Base-by-base conservation (phyloP, 73 alveolate genomes). In the Paramecium bursaria region DNA sequence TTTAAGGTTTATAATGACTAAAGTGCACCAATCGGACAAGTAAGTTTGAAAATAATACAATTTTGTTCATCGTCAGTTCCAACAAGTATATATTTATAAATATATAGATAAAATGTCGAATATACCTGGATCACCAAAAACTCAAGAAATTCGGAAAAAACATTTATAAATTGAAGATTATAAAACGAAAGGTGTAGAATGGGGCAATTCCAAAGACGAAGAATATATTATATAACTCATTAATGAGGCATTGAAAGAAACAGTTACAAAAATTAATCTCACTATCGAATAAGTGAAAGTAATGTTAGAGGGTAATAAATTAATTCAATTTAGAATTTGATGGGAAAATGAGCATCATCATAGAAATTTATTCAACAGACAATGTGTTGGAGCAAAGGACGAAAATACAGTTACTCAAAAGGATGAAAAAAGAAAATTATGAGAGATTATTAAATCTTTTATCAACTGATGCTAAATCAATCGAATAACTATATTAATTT, bases 51-150 rank as follows among this genome's bases (percentile, higher is more conserved):
- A 67, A 67, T 67, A 15, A 67, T 67, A 21, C 23, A 67, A 35
- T 67, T 67, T 67, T 67, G 82, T 67, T 67, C 82, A 11, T 67
- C 82, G 10, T 39, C 60, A 3, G 55, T 67, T 31, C 82, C 82
- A n/a, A 39, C 82, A 35, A 67, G 76, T 57, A 57, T 6, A n/a
- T 14, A 57, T 10, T 27, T 10, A 27, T 23, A 10, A 13, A 57
- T 23, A 30, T 27, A 21, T 13, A 57, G 76, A 67, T 67, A 67
- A 67, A 67, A 39, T 47, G 44, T 67, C 82, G 0, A 67, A 67
- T 19, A 67, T 67, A 10, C 82, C 82, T 31, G 82, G 82, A 9
- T 67, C 82, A 67, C 82, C 82, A 35, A 67, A 42, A 25, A 35
- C 82, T 15, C n/a, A 14, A 4, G 82, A 67, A 35, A 19, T 39